A percentile compares a stretch with the other conserved stretches of the same genome.
These are phyloP conservation scores for Monosporascus ibericus DNA, from an alignment of 2,329 filamentous ascomycete genomes.

Conservation along the genomic window DNA sequence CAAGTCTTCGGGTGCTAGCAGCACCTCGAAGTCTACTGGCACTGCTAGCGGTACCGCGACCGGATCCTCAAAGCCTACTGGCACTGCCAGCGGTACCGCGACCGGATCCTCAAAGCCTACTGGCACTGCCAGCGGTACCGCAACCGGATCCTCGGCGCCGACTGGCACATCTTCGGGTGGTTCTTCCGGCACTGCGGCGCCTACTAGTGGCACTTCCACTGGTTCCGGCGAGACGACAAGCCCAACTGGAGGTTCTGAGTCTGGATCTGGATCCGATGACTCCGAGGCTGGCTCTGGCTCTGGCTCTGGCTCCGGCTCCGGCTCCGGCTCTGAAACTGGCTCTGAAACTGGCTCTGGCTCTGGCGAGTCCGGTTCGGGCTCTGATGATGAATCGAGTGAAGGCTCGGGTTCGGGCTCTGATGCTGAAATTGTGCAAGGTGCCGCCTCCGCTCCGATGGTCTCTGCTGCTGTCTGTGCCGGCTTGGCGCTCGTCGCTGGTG, in stretches of 20 bases:
- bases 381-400: background rate
- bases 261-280: background rate
- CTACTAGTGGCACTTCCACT: background rate
- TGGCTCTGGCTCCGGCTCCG: background rate
- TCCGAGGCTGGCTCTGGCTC: background rate
- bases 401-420: background rate
- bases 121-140: background rate
- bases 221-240: background rate
- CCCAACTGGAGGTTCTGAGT: background rate
- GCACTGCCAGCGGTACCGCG: background rate
- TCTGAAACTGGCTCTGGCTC: background rate
- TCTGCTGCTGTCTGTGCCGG: background rate
- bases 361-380: background rate
- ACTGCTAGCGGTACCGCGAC: background rate
- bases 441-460: background rate
- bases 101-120: background rate
- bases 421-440: background rate
- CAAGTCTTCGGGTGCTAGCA: slow-evolving; percentile 2
- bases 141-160: background rate
- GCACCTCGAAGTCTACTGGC: background rate
- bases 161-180: background rate
- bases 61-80: background rate
- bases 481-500: background rate
- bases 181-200: background rate
- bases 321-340: background rate